Evolutionary conservation across 352 stramenopile species (phyloP).

Genomic region (Blastocystis sp.): DNA sequence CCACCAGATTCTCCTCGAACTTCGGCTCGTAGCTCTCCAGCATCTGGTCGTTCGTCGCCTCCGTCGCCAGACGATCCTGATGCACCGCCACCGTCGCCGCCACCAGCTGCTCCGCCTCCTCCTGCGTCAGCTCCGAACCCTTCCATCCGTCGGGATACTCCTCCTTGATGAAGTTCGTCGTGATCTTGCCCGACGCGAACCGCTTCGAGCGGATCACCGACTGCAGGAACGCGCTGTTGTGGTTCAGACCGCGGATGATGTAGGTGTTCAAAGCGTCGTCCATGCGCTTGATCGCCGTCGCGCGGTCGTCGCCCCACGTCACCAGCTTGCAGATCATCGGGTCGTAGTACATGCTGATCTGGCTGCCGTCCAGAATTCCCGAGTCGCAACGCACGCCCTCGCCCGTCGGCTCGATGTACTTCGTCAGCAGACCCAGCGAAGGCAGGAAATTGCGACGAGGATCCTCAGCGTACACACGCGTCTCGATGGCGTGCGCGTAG

Average conservation of each 20-base stretch:
- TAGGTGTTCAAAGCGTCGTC: slow-evolving; percentile 81
- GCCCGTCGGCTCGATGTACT: slow-evolving; percentile 75
- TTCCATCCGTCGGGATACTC: slow-evolving; percentile 86
- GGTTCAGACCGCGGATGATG: slow-evolving; percentile 79
- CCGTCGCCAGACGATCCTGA: slow-evolving; percentile 31
- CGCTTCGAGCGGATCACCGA: slow-evolving; percentile 70
- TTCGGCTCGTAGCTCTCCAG: background rate
- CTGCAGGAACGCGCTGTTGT: slow-evolving; percentile 84
- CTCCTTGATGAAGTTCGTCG: slow-evolving; percentile 87
- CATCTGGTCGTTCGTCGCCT: slow-evolving; percentile 33
- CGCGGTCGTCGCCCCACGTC: slow-evolving; percentile 69
- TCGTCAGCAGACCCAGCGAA: slow-evolving; percentile 80
- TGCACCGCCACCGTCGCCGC: slow-evolving; percentile 59
- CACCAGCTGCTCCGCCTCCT: slow-evolving; percentile 57
- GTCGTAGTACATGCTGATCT: slow-evolving; percentile 87
- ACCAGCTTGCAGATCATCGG: slow-evolving; percentile 90
- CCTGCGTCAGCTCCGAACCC: slow-evolving; percentile 59
- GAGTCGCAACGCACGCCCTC: slow-evolving; percentile 76
- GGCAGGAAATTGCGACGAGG: slow-evolving; percentile 82
- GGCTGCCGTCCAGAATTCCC: slow-evolving; percentile 76
- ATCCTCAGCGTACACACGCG: slow-evolving; percentile 88
- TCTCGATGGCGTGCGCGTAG: slow-evolving; percentile 74
- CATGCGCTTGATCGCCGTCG: slow-evolving; percentile 73
- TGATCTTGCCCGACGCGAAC: slow-evolving; percentile 81
- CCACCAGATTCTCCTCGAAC: background rate